These are phyloP conservation scores for Kernera saxatilis DNA, from an alignment of 345 rosid species.

Conservation along the genomic window DNA sequence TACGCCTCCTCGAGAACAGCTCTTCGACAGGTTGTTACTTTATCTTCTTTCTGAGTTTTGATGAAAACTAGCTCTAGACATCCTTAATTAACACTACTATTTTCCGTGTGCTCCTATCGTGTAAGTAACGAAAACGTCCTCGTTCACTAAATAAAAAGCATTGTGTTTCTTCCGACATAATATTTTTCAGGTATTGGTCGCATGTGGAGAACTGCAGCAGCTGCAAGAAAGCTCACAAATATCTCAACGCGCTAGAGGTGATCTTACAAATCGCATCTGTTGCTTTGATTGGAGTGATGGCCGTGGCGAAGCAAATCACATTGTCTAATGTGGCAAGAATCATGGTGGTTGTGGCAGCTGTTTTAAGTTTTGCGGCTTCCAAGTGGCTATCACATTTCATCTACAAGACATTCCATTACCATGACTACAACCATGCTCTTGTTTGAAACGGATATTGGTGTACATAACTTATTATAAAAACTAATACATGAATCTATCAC, in stretches of 20 bases:
- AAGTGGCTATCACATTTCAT: slow-evolving; percentile 71
- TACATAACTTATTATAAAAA: neutral
- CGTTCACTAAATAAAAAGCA: neutral
- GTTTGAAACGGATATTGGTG: slow-evolving; percentile 28
- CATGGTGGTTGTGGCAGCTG: slow-evolving; percentile 38
- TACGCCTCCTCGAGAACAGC: slow-evolving; percentile 65
- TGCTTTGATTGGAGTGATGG: slow-evolving; percentile 49
- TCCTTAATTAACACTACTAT: neutral
- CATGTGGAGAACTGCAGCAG: slow-evolving; percentile 82
- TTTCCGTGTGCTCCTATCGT: neutral
- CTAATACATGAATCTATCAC: neutral
- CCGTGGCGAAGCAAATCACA: slow-evolving; percentile 41
- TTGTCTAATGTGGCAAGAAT: slow-evolving; percentile 43
- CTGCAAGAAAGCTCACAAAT: slow-evolving; percentile 57
- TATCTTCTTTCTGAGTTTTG: neutral
- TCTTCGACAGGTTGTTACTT: slow-evolving; percentile 73
- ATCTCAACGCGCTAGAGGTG: slow-evolving; percentile 55
- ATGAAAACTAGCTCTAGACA: neutral
- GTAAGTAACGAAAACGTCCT: neutral
- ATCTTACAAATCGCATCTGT: slow-evolving; percentile 49
- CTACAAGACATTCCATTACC: slow-evolving; percentile 62
- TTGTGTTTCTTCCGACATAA: neutral
- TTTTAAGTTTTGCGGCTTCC: slow-evolving; percentile 62
- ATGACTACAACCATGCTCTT: slow-evolving; percentile 74
- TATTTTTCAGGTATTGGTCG: slow-evolving; percentile 59